Evolutionary conservation across 116 monocot species (phyloP).

Genomic region (Trichopus zeylanicus): DNA sequence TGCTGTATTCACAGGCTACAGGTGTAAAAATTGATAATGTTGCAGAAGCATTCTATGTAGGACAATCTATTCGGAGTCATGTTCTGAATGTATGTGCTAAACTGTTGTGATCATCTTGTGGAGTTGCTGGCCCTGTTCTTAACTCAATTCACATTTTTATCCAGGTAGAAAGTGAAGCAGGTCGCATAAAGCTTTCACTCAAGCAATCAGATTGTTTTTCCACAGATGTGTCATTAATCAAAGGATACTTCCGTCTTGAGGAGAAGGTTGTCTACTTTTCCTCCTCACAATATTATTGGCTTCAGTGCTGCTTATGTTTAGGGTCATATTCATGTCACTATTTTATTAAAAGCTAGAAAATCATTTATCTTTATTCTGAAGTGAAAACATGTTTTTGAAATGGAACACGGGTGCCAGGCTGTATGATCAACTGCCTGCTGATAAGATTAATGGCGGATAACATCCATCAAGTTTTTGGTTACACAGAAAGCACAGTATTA

Average conservation of each 20-base stretch:
- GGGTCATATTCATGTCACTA: neutral
- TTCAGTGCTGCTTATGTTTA: neutral
- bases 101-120: neutral
- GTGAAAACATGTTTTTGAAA: no score
- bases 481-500: no score
- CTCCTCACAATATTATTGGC: neutral
- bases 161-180: conserved; percentile 62
- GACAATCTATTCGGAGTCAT: conserved; percentile 82
- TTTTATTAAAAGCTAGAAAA: no score
- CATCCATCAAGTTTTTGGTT: no score
- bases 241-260: conserved; percentile 71
- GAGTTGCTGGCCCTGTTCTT: neutral
- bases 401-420: no score
- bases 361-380: no score
- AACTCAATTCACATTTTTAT: conserved; percentile 7
- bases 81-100: conserved; percentile 55
- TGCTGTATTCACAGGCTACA: conserved; percentile 36
- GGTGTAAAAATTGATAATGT: conserved; percentile 44
- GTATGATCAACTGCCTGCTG: no score
- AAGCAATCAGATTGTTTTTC: conserved; percentile 89
- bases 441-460: no score
- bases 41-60: conserved; percentile 63
- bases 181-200: conserved; percentile 61
- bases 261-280: conserved; percentile 41
- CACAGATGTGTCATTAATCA: conserved; percentile 61